Evolutionary conservation across 2,329 filamentous ascomycete species (phyloP).

Genomic region (Scedosporium boydii): DNA sequence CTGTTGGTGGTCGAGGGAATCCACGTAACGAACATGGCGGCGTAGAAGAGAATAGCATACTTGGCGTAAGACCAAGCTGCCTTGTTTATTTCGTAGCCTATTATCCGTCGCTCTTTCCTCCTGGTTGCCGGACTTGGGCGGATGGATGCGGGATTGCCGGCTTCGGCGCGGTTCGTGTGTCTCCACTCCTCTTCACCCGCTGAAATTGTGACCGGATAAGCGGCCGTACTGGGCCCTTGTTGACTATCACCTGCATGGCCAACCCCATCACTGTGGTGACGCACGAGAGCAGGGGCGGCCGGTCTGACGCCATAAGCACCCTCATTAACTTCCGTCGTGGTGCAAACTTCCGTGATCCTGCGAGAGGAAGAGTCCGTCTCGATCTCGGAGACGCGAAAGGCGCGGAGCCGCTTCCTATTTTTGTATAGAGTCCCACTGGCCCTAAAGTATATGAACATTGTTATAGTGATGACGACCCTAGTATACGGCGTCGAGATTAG

Average conservation of each 20-base stretch:
- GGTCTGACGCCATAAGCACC: background rate
- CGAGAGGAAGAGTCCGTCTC: conserved; percentile 29
- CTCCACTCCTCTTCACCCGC: conserved; percentile 15
- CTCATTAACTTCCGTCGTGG: conserved; percentile 32
- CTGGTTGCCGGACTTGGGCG: background rate
- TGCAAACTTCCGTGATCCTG: conserved; percentile 47
- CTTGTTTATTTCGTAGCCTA: conserved; percentile 37
- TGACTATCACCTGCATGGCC: background rate
- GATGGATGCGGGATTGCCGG: background rate
- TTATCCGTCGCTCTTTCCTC: conserved; percentile 11
- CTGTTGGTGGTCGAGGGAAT: conserved; percentile 64
- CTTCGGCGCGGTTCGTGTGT: background rate
- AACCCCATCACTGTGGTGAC: conserved; percentile 10
- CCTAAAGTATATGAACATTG: conserved; percentile 24
- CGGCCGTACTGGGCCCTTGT: conserved; percentile 9
- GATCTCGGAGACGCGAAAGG: conserved; percentile 29
- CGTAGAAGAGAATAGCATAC: conserved; percentile 56
- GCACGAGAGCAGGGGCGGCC: background rate
- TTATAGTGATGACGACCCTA: conserved; percentile 11
- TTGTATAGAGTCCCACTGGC: conserved; percentile 52
- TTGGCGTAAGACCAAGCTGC: conserved; percentile 57
- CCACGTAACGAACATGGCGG: conserved; percentile 57
- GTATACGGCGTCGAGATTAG: background rate
- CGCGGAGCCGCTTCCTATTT: conserved; percentile 46
- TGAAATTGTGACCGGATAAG: conserved; percentile 43